Base-by-base conservation (phyloP, 805 yeast species). In the Teunomyces panamensis region DNA sequence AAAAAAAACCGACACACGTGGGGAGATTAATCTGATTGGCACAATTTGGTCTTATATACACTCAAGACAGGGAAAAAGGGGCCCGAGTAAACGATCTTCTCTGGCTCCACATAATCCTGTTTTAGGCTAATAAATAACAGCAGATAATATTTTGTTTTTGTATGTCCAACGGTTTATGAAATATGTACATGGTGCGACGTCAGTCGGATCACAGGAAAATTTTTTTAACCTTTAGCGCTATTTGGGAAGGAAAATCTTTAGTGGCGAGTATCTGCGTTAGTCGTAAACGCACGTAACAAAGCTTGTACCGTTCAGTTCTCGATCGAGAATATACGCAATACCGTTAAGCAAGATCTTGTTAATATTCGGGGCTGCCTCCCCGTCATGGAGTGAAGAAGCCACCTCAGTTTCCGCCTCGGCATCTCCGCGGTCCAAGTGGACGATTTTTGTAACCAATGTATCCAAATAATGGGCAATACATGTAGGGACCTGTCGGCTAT, bases 221-320 rank as follows among this genome's bases (percentile, higher is more conserved):
- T 20, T 20, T 20, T 20, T 4, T 4, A 20, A 2, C 16, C 24
- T 5, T 20, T 1, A 20, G 5, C 24, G 24, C 24, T 20, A 5
- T 20, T 20, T 20, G 24, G 24, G 6, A 20, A 20, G 24, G 24
- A 20, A 6, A 20, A 20, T 20, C 24, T 20, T 20, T 4, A 20
- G 6, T 5, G 24, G 5, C 42, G 29, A 11, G 28, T 3, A 16
- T 3, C 8, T 9, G 24, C 30, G 3, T 39, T 28, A 45, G 45
- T 64, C 69, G 47, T 55, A 64, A 4, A 60, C 59, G 48, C 62
- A 59, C n/a, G 54, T 52, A 42, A 59, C 67, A 49, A 56, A 71
- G 39, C 67, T 66, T 11, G 76, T 72, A 5, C 77, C 77, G 48
- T 72, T 72, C 34, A 60, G 44, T 49, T 72, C 77, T 42, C 60